Evolutionary conservation across 306 rosid species (phyloP), one percentile per base, ranked within the genome.

Genomic region (Canavalia gladiata): DNA sequence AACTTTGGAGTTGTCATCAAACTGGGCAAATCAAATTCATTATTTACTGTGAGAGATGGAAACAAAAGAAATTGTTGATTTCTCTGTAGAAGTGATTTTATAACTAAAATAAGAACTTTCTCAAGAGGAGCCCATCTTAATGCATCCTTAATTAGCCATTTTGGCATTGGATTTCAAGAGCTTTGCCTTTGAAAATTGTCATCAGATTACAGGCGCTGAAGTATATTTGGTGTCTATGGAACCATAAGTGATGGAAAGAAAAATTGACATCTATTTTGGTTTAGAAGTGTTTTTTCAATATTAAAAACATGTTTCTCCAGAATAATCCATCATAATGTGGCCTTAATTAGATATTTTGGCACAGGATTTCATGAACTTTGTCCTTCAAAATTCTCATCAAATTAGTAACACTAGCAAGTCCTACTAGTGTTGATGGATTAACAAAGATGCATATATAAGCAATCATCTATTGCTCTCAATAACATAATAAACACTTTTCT

Each of bases 101-200:
- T 31, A 75, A 75, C 47, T 31, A 13, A 60, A 51, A 31, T 33
- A 30, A 13, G 6, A 57, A 72, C 31, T 60, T 47, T 25, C 55
- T 7, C 45, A 13, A 28, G 30, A 4, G 56, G 2, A 12, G n/a
- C 7, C 28, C 80, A 41, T 46, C 62, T 7, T 56, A 57, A 57
- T 1, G 7, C 33, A 9, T 5, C 5, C 68, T 31, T 58, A 34
- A 45, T 56, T 28, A 39, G 78, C 30, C 50, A 73, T 73, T 56
- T 73, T 75, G 68, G 47, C 8, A 75, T 58, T 59, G 70, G 70
- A 59, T 31, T 42, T 55, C 77, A 55, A 54, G 39, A 49, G 63
- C 43, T 37, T 35, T 49, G 31, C 43, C 10, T 51, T 65, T 28
- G 39, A 76, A 62, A 34, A 1, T 50, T 77, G 31, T 77, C 45